Evolutionary conservation across 2,329 filamentous ascomycete genomes (phyloP).

Genomic region (Alternaria ventricosa): DNA sequence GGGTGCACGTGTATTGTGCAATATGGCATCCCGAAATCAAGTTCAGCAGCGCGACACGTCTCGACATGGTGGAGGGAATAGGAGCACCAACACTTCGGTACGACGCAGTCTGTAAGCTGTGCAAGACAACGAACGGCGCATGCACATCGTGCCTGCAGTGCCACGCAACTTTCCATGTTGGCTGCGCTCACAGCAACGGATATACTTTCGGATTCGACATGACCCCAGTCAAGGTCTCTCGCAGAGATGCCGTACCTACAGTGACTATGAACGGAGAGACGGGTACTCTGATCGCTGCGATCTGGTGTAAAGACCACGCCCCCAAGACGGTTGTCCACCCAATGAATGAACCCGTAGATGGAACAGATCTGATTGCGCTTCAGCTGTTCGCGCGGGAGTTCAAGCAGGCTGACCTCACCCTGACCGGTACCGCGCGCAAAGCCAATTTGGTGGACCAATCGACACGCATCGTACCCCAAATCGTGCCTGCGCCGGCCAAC

Average conservation of each 20-base stretch:
- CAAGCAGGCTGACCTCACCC: conserved; percentile 89
- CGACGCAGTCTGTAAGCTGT: conserved; percentile 81
- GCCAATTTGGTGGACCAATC: conserved; percentile 77
- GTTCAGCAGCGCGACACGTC: conserved; percentile 81
- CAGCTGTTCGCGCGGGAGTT: conserved; percentile 88
- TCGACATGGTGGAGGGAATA: conserved; percentile 90
- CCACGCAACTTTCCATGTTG: conserved; percentile 76
- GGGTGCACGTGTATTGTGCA: conserved; percentile 94
- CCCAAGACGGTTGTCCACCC: conserved; percentile 74
- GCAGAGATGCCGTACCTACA: conserved; percentile 79
- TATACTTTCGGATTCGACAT: conserved; percentile 91
- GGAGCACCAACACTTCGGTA: conserved; percentile 75
- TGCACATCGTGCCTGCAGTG: conserved; percentile 85
- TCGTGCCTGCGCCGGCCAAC: conserved; percentile 33
- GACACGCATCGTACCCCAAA: conserved; percentile 57
- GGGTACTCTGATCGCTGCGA: conserved; percentile 80
- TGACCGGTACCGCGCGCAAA: conserved; percentile 93
- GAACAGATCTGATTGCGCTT: conserved; percentile 76
- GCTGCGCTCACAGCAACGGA: conserved; percentile 84
- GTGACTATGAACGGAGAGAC: conserved; percentile 82
- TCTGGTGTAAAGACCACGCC: conserved; percentile 92
- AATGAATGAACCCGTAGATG: conserved; percentile 77
- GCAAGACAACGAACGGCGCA: conserved; percentile 76
- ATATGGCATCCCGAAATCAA: conserved; percentile 92
- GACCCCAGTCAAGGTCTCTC: conserved; percentile 84